Evolutionary conservation across 192 early-diverging fungal genomes (phyloP).

Genomic region (Spizellomyces punctatus): DNA sequence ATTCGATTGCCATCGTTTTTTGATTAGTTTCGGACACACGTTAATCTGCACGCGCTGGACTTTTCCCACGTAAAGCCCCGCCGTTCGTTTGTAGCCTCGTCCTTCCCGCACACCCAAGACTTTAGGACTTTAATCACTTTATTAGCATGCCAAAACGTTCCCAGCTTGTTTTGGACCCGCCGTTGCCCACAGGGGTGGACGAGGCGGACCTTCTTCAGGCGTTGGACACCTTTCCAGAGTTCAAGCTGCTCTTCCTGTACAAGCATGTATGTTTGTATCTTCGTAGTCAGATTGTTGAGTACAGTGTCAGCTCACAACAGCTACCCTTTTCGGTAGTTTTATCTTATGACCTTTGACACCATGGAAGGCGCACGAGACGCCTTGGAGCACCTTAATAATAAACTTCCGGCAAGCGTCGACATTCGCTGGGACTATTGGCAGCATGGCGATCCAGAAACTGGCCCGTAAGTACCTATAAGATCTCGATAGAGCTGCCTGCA

Average conservation of each 20-base stretch:
- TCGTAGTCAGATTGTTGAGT: neutral
- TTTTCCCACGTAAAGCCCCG: no score
- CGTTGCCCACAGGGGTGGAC: conserved; percentile 20
- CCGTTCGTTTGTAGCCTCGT: no score
- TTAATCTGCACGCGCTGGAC: no score
- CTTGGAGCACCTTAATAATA: neutral
- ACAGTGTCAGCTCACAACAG: neutral
- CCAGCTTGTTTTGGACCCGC: conserved; percentile 14
- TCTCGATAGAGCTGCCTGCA: neutral
- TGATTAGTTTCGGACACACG: no score
- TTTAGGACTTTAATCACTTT: no score
- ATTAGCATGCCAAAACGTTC: neutral
- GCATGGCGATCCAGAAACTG: conserved; percentile 8
- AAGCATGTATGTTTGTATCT: conserved; percentile 4
- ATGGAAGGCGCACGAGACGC: neutral
- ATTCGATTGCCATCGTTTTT: no score
- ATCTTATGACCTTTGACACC: neutral
- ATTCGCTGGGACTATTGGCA: conserved; percentile 17
- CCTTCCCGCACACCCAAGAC: no score
- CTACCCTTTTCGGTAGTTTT: conserved; percentile 10
- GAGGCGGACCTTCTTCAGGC: conserved; percentile 27
- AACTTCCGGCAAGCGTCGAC: conserved; percentile 4
- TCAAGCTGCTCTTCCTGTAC: conserved; percentile 19
- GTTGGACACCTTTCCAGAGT: conserved; percentile 3
- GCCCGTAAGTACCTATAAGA: conserved; percentile 9